Base-by-base conservation (phyloP, 805 yeast genomes). In the Starmerella geochares region DNA sequence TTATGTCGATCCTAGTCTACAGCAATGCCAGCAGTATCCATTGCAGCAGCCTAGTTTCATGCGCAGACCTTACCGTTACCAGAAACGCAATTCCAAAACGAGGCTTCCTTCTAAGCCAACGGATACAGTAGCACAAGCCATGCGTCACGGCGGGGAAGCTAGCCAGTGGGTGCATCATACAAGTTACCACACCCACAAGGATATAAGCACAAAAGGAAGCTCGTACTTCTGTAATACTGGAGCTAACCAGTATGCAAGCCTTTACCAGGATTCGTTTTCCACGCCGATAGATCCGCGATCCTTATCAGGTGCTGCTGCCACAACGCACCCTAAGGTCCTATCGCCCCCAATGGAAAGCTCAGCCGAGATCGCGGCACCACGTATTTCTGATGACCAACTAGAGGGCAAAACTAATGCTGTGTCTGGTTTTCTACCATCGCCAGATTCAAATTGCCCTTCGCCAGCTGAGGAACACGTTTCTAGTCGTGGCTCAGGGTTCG, bases 11-110 rank as follows among this genome's bases (percentile, higher is more conserved):
- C 21, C 37, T 6, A 8, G 23, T 21, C 13, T 17, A 11, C 21
- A 9, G 2, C 37, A 33, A n/a, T 31, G 2, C 13, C 35, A 31
- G n/a, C 35, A 31, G 13, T n/a, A 31, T 11, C 35, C 8, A n/a
- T 16, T 14, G 21, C 42, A 23, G 13, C 46, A 42, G 28, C 46
- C 46, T 4, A 42, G 37, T 20, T 42, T 42, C 28, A 21, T 31
- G 28, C 46, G 46, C 4, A 17, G 37, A 14, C 46, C 46, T 1
- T 42, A 20, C 14, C 37, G 35, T 9, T 42, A 42, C 21, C 46
- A 31, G 9, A 42, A 21, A 20, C 31, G 32, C 2, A n/a, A 32
- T 20, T 9, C 42, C 1, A 37, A 37, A 14, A 16, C n/a, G 40
- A 19, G 17, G 10, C 3, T 9, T 9, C 14, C 27, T 11, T 23